Evolutionary conservation across 768 basidiomycete genomes (phyloP), one percentile per base, ranked within the genome.

Genomic region (Trametes cinnabarina): DNA sequence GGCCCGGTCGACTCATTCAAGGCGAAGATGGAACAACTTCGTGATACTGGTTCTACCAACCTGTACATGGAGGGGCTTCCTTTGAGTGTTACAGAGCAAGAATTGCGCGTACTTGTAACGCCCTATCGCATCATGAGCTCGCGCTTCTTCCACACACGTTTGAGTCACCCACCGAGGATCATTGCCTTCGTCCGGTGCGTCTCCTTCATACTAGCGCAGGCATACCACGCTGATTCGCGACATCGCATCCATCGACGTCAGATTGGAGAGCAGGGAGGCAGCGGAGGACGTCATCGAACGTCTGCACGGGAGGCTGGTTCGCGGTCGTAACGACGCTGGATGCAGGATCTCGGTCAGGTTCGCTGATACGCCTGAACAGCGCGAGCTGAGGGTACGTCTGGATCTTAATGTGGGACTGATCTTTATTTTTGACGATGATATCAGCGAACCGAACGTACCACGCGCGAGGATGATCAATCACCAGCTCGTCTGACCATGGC

Each of bases 31-130:
- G 89, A 90, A 67, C 82, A 80, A 56, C 72, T 90, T 51, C 79
- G 80, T 58, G 89, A 92, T 66, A 73, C 73, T 47, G 68, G 67
- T 15, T 90, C 88, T 51, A 90, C 88, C 17, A 91, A 92, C 69
- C 70, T 92, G 59, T 92, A 92, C 71, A 84, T 92, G 69, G 90
- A 92, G 71, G 88, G 89, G 76, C 76, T 91, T 37, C 89, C 89
- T 1, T 64, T 90, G 61, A 84, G 79, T 61, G 84, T 85, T 62
- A 85, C 90, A 53, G 87, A 86, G 63, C 76, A 80, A 82, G 86
- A 85, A 23, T 78, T 92, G 28, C 68, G 77, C 1, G 82, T 83
- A 6, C 77, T 92, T 37, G 81, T 91, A n/a, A 73, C 77, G 0
- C 90, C 90, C 1, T 78, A 89, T 70, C 73, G 78, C 47, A 90